phyloP scores from a whole-genome alignment of 163 green algal genomes.

The Volvox carteri region DNA sequence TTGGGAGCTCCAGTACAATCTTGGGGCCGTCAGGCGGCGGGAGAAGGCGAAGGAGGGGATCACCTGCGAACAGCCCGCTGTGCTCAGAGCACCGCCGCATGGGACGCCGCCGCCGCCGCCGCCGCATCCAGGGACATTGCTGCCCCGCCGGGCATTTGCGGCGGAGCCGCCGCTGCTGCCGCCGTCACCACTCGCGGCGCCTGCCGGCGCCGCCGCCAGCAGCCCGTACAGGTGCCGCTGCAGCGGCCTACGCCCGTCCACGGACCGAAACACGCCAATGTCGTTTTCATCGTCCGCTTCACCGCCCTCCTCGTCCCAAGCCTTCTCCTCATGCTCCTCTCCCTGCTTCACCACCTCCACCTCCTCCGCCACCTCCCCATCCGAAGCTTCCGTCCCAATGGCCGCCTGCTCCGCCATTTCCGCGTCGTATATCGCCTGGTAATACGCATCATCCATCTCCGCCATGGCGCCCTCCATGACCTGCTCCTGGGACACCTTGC shows the following conservation, averaged over 20 bases:
- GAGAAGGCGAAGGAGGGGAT: constrained; percentile 32
- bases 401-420: neutral
- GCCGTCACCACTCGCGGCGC: neutral
- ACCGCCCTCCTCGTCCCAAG: neutral
- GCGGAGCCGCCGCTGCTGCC: neutral
- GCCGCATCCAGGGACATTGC: neutral
- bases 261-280: neutral
- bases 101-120: neutral
- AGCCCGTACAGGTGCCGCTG: constrained; percentile 18
- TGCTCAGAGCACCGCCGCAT: constrained; percentile 15
- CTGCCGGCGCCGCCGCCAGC: neutral
- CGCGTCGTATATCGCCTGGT: constrained; percentile 3
- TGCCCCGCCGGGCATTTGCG: too few relatives aligned
- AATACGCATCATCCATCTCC: neutral
- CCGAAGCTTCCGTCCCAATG: neutral
- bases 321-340: neutral
- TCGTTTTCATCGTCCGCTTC: neutral
- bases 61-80: constrained; percentile 45
- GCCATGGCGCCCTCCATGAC: neutral
- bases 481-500: neutral
- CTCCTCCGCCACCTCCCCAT: neutral
- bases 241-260: neutral
- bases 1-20: constrained; percentile 42
- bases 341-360: neutral
- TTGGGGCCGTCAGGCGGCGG: neutral